A percentile compares a stretch with the other conserved stretches of the same genome.
Evolutionary conservation across 257 asterid genomes (phyloP).

Genomic region (Fraxinus americana): DNA sequence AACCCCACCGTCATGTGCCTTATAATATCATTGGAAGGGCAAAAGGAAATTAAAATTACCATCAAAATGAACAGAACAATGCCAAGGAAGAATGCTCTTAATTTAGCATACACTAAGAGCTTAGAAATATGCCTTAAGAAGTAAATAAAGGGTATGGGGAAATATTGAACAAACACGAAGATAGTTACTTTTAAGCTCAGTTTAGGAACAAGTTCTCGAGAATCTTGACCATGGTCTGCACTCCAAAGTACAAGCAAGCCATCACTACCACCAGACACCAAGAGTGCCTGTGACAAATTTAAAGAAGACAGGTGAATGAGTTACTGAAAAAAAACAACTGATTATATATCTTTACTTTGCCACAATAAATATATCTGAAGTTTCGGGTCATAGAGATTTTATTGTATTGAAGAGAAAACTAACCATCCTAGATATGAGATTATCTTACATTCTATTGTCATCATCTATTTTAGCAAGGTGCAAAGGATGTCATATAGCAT

Average conservation of each 20-base stretch:
- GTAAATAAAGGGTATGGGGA: not conserved
- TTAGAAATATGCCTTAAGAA: not conserved
- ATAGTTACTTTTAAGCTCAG: constrained; percentile 76
- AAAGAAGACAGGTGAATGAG: constrained; percentile 23
- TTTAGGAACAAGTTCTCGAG: constrained; percentile 97
- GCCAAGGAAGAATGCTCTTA: constrained; percentile 10
- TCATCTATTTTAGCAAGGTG: constrained; percentile 11
- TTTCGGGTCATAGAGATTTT: not conserved
- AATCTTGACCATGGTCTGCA: constrained; percentile 93
- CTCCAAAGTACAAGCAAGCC: constrained; percentile 97
- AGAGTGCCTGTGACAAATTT: constrained; percentile 65
- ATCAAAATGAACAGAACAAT: constrained; percentile 25
- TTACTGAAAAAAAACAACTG: not conserved
- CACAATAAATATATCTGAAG: not conserved
- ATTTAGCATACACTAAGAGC: constrained; percentile 16
- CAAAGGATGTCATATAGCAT: constrained; percentile 7
- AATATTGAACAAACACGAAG: constrained; percentile 20
- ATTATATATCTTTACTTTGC: not conserved
- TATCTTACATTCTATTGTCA: not conserved
- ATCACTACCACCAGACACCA: constrained; percentile 98
- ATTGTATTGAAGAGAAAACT: not conserved
- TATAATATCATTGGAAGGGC: constrained; percentile 29
- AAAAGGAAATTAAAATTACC: constrained; percentile 28
- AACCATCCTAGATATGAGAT: not conserved
- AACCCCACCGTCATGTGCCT: constrained; percentile 99